A percentile compares a stretch with the other conserved stretches of the same genome.
Evolutionary conservation across 2,329 filamentous ascomycete genomes (phyloP).

Genomic region (Fusarium equiseti): DNA sequence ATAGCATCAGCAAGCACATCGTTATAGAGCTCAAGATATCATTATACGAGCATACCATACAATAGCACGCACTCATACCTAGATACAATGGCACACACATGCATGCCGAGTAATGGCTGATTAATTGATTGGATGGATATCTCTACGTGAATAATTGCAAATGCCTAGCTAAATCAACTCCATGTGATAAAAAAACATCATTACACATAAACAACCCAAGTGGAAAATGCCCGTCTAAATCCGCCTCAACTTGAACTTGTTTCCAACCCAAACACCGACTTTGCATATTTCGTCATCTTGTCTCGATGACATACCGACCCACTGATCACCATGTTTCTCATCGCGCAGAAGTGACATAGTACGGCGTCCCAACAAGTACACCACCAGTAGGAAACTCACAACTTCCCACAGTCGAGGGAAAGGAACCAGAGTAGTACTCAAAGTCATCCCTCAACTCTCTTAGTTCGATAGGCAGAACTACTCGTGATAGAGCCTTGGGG

Average conservation of each 20-base stretch:
- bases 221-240: slow-evolving; percentile 37
- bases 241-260: slow-evolving; percentile 5
- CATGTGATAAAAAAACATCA: slow-evolving; percentile 13
- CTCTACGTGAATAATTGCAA: slow-evolving; percentile 39
- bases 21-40: not conserved
- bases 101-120: slow-evolving; percentile 7
- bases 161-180: slow-evolving; percentile 37
- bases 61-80: not conserved
- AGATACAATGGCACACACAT: not conserved
- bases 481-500: slow-evolving; percentile 49
- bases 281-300: slow-evolving; percentile 27
- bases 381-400: slow-evolving; percentile 46
- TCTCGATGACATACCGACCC: slow-evolving; percentile 9
- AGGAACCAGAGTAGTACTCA: slow-evolving; percentile 50
- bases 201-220: slow-evolving; percentile 4
- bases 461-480: slow-evolving; percentile 50
- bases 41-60: not conserved
- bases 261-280: slow-evolving; percentile 37
- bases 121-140: slow-evolving; percentile 40
- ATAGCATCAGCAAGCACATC: too few species aligned
- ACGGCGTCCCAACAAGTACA: slow-evolving; percentile 29
- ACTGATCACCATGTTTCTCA: slow-evolving; percentile 1
- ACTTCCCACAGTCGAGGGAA: slow-evolving; percentile 46
- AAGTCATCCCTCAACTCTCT: slow-evolving; percentile 51
- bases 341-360: slow-evolving; percentile 24